phyloP scores from a whole-genome alignment of 768 basidiomycete genomes.

The Hydnum rufescens region DNA sequence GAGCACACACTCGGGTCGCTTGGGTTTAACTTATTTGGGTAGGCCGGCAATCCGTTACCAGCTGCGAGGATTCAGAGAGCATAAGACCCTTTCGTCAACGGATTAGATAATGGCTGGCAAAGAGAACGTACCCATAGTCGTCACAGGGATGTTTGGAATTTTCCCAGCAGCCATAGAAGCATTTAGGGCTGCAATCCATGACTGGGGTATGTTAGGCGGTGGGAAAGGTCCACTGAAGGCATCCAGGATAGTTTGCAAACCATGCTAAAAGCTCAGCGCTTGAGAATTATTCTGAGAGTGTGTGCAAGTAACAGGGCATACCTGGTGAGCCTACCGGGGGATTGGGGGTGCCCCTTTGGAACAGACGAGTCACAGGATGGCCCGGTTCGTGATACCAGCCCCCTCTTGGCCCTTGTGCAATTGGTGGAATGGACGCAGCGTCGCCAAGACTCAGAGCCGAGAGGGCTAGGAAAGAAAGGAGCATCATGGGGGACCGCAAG shows the following conservation, averaged over 20 bases:
- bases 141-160: constrained; percentile 47
- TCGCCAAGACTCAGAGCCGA: too few relatives aligned
- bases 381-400: constrained; percentile 49
- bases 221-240: constrained; percentile 8
- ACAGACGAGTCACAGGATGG: constrained; percentile 42
- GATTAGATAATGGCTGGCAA: not conserved
- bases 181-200: constrained; percentile 54
- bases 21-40: constrained; percentile 15
- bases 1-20: constrained; percentile 45
- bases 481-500: too few relatives aligned
- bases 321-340: constrained; percentile 37
- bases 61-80: not conserved
- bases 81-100: too few relatives aligned
- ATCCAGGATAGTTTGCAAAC: constrained; percentile 36
- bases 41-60: constrained; percentile 5
- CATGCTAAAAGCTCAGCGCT: constrained; percentile 27
- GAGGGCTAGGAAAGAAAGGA: too few relatives aligned
- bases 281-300: not conserved
- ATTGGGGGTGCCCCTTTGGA: constrained; percentile 31
- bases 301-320: constrained; percentile 16
- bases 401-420: too few relatives aligned
- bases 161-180: constrained; percentile 44
- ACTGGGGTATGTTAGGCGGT: constrained; percentile 32
- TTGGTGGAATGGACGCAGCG: too few relatives aligned
- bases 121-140: constrained; percentile 20